Conservation (phyloP, 1,139 yeast species). For the Tardiomyces depauwii region DNA sequence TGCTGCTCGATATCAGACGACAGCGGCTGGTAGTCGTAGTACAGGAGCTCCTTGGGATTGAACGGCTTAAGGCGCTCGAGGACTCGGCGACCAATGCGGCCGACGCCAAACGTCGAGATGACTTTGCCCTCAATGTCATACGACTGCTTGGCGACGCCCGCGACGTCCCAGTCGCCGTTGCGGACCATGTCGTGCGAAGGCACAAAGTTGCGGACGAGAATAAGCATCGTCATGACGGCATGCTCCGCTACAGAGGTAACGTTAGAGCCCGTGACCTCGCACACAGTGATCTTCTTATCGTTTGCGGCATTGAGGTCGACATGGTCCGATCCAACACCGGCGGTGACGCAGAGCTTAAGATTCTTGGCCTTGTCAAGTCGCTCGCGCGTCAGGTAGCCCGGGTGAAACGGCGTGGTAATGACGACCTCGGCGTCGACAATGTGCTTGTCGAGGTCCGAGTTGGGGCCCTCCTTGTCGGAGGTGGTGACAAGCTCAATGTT, state of each 20-base stretch:
- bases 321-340: constrained; percentile 83
- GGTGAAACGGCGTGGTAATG: constrained; percentile 78
- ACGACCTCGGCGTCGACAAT: constrained; percentile 63
- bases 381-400: constrained; percentile 60
- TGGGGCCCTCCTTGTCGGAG: constrained; percentile 55
- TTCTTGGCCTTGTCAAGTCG: constrained; percentile 63
- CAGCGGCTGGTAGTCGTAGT: constrained; percentile 66
- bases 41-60: constrained; percentile 61
- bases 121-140: constrained; percentile 70
- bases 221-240: constrained; percentile 62
- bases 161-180: constrained; percentile 63
- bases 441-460: constrained; percentile 49
- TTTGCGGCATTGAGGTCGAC: constrained; percentile 67
- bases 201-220: constrained; percentile 63
- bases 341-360: constrained; percentile 62
- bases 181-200: constrained; percentile 63
- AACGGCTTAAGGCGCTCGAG: constrained; percentile 64
- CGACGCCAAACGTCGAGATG: constrained; percentile 71
- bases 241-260: constrained; percentile 78
- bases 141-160: constrained; percentile 62
- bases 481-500: constrained; percentile 66
- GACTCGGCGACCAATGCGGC: constrained; percentile 71
- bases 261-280: constrained; percentile 77
- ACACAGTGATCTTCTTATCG: constrained; percentile 48
- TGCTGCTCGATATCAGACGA: constrained; percentile 47